Percentiles rank a stretch among this genome's conserved stretches.
phyloP scores from a whole-genome alignment of 305 asterid species.

The Galium porrigens region DNA sequence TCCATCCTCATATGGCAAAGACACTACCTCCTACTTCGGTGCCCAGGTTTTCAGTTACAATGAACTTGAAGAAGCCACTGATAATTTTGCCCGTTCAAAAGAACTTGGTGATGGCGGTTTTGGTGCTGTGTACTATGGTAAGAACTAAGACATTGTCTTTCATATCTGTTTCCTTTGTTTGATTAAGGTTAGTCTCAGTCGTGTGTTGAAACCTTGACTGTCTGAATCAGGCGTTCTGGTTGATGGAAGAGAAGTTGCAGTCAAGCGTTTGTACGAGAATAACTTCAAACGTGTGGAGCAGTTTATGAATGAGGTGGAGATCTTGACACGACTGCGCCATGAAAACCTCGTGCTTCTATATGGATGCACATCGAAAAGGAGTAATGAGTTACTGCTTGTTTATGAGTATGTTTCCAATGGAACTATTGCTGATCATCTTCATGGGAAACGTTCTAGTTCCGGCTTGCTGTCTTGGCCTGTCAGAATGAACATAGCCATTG shows the following conservation, averaged over 20 bases:
- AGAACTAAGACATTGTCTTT: constrained; percentile 4
- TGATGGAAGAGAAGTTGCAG: constrained; percentile 70
- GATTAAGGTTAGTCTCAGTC: not conserved
- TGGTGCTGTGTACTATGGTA: constrained; percentile 77
- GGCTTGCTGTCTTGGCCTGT: constrained; percentile 67
- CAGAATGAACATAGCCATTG: constrained; percentile 65
- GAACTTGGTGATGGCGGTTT: constrained; percentile 89
- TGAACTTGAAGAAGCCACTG: constrained; percentile 74
- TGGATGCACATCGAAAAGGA: constrained; percentile 74
- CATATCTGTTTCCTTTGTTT: not conserved
- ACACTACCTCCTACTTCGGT: constrained; percentile 48
- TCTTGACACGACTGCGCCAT: constrained; percentile 48
- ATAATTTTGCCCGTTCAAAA: constrained; percentile 42
- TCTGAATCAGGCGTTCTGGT: constrained; percentile 36
- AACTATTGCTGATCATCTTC: constrained; percentile 77
- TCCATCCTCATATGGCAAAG: constrained; percentile 43
- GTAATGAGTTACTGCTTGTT: constrained; percentile 61
- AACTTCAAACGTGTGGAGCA: constrained; percentile 76
- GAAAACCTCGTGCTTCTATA: constrained; percentile 55
- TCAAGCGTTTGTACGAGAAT: constrained; percentile 65
- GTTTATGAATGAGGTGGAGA: constrained; percentile 76
- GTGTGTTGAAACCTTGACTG: constrained; percentile 5
- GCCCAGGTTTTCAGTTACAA: constrained; percentile 53
- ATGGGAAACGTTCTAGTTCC: constrained; percentile 49
- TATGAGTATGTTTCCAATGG: constrained; percentile 72